Base-by-base conservation (phyloP, 176 grass and related monocot species). In the Oryza australiensis region DNA sequence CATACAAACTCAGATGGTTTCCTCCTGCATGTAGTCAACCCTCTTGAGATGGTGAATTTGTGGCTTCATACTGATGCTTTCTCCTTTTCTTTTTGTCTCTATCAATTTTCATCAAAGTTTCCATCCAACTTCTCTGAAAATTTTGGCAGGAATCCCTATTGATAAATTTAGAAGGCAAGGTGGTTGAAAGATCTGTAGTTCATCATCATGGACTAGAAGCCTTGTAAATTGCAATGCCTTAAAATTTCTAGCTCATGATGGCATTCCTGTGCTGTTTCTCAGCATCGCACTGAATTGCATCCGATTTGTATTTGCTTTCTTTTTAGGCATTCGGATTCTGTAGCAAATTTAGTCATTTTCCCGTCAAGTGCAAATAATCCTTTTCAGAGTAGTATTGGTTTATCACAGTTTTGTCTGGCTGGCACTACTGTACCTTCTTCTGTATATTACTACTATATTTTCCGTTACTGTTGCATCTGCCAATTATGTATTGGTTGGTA, bases 11-110 rank as follows among this genome's bases (percentile, higher is more conserved):
- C 45, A 6, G 83, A 82, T 73, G 78, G 88, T 20, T 89, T 86
- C 62, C 53, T 89, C 32, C 65, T 89, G 83, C 77, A 89, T 69
- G 77, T 32, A 72, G 65, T 77, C 79, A 66, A 34, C 67, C 33
- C 53, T 63, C 57, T 77, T 41, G 87, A 89, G 43, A 85, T 85
- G 77, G 82, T 81, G 72, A 85, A 82, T 81, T 83, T 42, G 43
- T 66, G 57, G 64, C 8, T 64, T 9, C 24, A 5, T 60, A 9
- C 41, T 72, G 15, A 45, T 6, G 18, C 1, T 77, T 72, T 0
- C 75, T 62, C 32, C 7, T 83, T 75, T 43, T 20, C 48, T 60
- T 30, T 30, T 26, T 78, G 24, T 41, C 7, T 23, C 16, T 48
- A 80, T 55, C 64, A 33, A n/a, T 73, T 23, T 24, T 6, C 23